These are phyloP conservation scores for Circinella umbellata DNA, from an alignment of 371 early-diverging fungal species.

Conservation along the genomic window DNA sequence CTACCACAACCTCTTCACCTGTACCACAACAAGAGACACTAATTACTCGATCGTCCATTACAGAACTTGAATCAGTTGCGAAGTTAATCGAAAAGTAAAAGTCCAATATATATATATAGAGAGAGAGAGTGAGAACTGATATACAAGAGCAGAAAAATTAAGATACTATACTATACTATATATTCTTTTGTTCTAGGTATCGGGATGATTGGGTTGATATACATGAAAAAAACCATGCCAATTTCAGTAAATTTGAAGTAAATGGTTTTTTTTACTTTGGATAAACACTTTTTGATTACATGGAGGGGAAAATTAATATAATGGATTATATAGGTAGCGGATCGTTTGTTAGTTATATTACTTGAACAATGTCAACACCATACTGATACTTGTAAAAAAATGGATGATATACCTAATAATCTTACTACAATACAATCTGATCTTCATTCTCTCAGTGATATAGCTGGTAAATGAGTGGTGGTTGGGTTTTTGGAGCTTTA, in stretches of 20 bases:
- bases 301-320: neutral
- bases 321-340: conserved; percentile 22
- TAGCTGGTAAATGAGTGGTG: conserved; percentile 15
- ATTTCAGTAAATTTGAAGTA: conserved; percentile 34
- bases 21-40: neutral
- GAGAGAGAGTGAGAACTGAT: conserved; percentile 11
- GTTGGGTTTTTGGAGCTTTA: too few relatives aligned
- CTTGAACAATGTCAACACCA: conserved; percentile 23
- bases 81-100: neutral
- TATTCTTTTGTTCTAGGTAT: conserved; percentile 9
- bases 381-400: conserved; percentile 5
- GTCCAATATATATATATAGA: too few relatives aligned
- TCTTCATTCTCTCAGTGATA: conserved; percentile 4
- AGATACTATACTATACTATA: neutral
- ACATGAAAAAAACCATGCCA: conserved; percentile 25
- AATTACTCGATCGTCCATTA: neutral
- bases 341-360: conserved; percentile 18
- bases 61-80: conserved; percentile 1
- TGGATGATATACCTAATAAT: conserved; percentile 8
- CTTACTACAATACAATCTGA: conserved; percentile 13
- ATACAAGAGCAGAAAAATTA: conserved; percentile 3
- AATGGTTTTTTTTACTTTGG: neutral
- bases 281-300: too few relatives aligned
- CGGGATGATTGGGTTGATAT: conserved; percentile 31
- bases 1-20: neutral